Percentiles rank a stretch among this genome's conserved stretches.
These are phyloP conservation scores for Taphrina wiesneri DNA, from an alignment of 1,139 yeast genomes.

Conservation along the genomic window DNA sequence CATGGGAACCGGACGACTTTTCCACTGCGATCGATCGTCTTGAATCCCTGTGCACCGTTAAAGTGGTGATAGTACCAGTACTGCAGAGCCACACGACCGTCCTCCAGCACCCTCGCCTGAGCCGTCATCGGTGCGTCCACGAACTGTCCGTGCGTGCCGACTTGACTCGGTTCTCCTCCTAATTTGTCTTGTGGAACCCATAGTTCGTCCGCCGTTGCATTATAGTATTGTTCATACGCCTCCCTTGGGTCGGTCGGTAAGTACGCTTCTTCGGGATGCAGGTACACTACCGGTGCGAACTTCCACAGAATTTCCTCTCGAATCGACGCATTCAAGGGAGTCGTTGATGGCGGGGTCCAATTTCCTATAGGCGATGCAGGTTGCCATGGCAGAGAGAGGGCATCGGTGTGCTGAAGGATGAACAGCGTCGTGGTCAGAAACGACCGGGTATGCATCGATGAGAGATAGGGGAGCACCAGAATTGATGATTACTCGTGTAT, in stretches of 20 bases:
- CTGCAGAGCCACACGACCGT: conserved; percentile 29
- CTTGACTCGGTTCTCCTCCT: conserved; percentile 9
- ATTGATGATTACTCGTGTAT: neutral
- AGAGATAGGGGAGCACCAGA: neutral
- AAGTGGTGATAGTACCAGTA: conserved; percentile 33
- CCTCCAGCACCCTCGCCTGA: conserved; percentile 25
- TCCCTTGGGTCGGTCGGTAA: conserved; percentile 21
- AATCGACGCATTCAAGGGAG: conserved; percentile 1
- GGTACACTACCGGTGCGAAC: conserved; percentile 25
- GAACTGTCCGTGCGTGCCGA: conserved; percentile 2
- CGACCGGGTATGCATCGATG: neutral
- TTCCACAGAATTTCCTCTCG: neutral
- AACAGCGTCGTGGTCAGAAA: neutral
- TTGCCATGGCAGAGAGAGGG: neutral
- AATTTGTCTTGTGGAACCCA: conserved; percentile 15
- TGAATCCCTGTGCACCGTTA: conserved; percentile 33
- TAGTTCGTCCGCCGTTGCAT: conserved; percentile 24
- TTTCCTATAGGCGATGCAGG: neutral
- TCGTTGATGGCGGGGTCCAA: conserved; percentile 26
- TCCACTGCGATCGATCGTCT: conserved; percentile 21
- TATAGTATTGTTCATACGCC: conserved; percentile 8
- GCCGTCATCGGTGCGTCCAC: conserved; percentile 32
- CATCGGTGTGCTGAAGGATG: neutral
- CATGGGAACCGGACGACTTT: conserved; percentile 25
- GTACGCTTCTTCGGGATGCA: conserved; percentile 30